These are phyloP conservation scores for Picochlorum costavermella DNA, from an alignment of 139 green algal genomes.

Conservation along the genomic window DNA sequence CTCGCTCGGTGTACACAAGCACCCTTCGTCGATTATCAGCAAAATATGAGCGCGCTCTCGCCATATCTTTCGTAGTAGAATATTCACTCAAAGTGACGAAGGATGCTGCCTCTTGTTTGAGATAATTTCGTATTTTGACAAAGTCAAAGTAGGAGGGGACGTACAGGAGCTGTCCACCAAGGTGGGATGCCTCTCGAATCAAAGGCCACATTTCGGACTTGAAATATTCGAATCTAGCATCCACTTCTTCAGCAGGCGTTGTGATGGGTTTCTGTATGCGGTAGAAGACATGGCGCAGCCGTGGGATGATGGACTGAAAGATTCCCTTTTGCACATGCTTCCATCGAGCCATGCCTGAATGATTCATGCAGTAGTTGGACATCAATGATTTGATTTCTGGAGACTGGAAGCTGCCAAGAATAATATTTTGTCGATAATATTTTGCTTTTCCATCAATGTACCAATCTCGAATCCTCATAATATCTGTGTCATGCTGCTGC, in stretches of 20 bases:
- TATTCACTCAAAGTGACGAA: slow-evolving; percentile 76
- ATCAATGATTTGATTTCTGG: slow-evolving; percentile 74
- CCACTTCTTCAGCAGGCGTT: slow-evolving; percentile 31
- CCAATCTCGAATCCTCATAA: slow-evolving; percentile 81
- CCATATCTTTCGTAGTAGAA: slow-evolving; percentile 52
- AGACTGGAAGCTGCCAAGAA: slow-evolving; percentile 63
- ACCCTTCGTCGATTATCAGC: slow-evolving; percentile 55
- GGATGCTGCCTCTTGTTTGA: slow-evolving; percentile 34
- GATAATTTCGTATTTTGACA: slow-evolving; percentile 48
- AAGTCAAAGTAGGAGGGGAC: slow-evolving; percentile 94
- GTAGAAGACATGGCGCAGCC: slow-evolving; percentile 85
- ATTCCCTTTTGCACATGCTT: slow-evolving; percentile 48
- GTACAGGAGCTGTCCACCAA: slow-evolving; percentile 65
- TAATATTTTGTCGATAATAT: slow-evolving; percentile 77
- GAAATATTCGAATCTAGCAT: slow-evolving; percentile 83
- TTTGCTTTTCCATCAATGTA: slow-evolving; percentile 31
- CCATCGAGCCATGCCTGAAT: slow-evolving; percentile 43
- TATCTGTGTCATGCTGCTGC: slow-evolving; percentile 75
- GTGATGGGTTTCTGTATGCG: slow-evolving; percentile 38
- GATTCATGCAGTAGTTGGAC: slow-evolving; percentile 35
- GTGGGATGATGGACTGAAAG: slow-evolving; percentile 58
- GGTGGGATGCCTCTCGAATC: slow-evolving; percentile 38
- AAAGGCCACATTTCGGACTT: slow-evolving; percentile 61
- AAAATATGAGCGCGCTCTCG: slow-evolving; percentile 64
- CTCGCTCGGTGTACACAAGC: slow-evolving; percentile 89